These are phyloP conservation scores for Wickerhamomyces silvicola DNA, from an alignment of 805 yeast species.

Conservation along the genomic window DNA sequence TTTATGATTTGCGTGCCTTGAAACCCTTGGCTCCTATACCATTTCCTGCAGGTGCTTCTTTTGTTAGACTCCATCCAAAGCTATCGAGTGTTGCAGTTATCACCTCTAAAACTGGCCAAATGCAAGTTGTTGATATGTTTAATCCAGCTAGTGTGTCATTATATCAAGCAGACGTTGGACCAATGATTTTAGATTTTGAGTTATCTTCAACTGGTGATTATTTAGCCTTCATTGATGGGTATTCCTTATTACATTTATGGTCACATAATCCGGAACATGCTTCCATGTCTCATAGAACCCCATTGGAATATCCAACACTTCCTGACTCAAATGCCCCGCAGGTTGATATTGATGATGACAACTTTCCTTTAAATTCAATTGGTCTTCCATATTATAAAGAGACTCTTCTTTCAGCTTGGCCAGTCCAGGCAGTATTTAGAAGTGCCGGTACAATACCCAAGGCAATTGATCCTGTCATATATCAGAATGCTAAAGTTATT, in stretches of 20 bases:
- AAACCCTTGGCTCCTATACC: constrained; percentile 72
- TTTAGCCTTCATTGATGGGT: constrained; percentile 57
- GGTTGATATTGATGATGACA: constrained; percentile 33
- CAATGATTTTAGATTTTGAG: constrained; percentile 24
- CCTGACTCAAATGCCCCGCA: constrained; percentile 28
- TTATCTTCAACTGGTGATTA: constrained; percentile 63
- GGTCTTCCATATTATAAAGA: constrained; percentile 88
- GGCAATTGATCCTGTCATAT: constrained; percentile 40
- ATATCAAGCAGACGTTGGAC: constrained; percentile 57
- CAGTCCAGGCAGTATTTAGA: constrained; percentile 52
- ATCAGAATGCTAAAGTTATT: constrained; percentile 29
- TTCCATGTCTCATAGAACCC: constrained; percentile 35
- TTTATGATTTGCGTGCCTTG: constrained; percentile 72
- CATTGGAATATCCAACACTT: constrained; percentile 52
- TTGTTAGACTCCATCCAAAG: constrained; percentile 80
- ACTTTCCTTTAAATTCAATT: constrained; percentile 57
- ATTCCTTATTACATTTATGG: constrained; percentile 50
- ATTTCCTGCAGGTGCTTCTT: constrained; percentile 85
- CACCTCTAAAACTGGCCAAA: constrained; percentile 71
- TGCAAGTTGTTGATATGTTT: constrained; percentile 78
- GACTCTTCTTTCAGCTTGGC: constrained; percentile 75
- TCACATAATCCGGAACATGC: constrained; percentile 39
- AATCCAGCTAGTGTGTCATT: constrained; percentile 65
- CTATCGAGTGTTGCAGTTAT: constrained; percentile 70
- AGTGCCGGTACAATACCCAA: constrained; percentile 56